Evolutionary conservation across 2,329 filamentous ascomycete species (phyloP), one percentile per base, ranked within the genome.

Genomic region (Alternaria atra): DNA sequence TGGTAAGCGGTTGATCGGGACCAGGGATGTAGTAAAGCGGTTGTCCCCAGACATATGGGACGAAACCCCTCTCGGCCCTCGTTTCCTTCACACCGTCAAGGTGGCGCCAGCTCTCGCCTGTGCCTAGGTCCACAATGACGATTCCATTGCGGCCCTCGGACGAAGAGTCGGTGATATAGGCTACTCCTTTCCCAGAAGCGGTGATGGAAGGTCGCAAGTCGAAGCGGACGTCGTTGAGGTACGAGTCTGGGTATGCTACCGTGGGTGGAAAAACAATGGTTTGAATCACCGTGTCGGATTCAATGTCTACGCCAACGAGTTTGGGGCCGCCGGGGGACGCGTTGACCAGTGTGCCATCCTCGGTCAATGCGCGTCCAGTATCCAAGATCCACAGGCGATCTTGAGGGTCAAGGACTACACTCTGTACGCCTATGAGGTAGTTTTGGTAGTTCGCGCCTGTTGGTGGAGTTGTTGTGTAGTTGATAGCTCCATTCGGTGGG

Each of bases 341-440:
- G 0, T 72, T 68, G 9, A 85, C 77, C 10, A 85, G 79, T 0
- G 79, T 81, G 5, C 81, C 81, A 44, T 84, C 78, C 0, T 70
- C 65, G 5, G 77, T 77, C n/a, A 77, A 69, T 1, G 79, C 80
- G 23, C 84, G 79, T 8, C 84, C 84, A 3, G 84, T 86, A 63
- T 86, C 84, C 7, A 86, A 79, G 52, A 86, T 81, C 84, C 84
- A 86, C 20, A 85, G 78, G 6, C 82, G 79, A 68, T 86, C 83
- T 2, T 74, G 69, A 0, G 83, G 65, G 61, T 86, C 84, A 17
- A 86, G 78, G 10, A 86, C 83, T 2, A 86, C 82, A 39, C 79
- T 83, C 68, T 86, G 84, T 0, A 84, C 82, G 47, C 83, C 82
- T 56, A 85, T 83, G 10, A 86, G 73, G 68, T 85, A 80, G 64